Evolutionary conservation across 2,329 filamentous ascomycete genomes (phyloP), one percentile per base, ranked within the genome.

Genomic region (Colletotrichum cordylinicola): DNA sequence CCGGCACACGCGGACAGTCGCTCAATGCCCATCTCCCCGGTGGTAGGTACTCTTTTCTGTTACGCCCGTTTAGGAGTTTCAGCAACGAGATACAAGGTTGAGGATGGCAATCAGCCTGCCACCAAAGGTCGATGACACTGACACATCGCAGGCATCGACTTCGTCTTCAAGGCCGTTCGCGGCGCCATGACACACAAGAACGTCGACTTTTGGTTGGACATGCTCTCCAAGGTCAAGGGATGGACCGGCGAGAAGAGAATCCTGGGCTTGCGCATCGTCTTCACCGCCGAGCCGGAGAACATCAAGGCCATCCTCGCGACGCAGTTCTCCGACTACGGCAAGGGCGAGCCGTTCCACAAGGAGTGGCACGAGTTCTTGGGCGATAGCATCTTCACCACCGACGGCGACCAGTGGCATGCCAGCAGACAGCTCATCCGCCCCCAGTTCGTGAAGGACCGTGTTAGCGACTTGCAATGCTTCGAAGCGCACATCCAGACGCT

Each of bases 241-340:
- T 92, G 88, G 79, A 96, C 94, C 0, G 85, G 89, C 52, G 94
- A 96, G 84, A 83, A 86, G 13, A 87, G 87, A 2, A 79, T 92
- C 8, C 80, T 91, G 2, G 88, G 90, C 64, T 82, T 86, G 64
- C 91, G 94, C n/a, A 83, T 93, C 27, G 83, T 98, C 75, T 89
- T 97, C 81, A 98, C 96, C 0, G 91, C 91, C 7, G 95, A 98
- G 79, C 94, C 94, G 1, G 95, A 98, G 81, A 98, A 98, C 82
- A 94, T 98, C 86, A 98, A 98, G 84, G 95, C 96, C 8, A 90
- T 98, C 27, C 88, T 98, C n/a, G 94, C 96, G 0, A 94, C 93
- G 2, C 95, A 98, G 81, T 98, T 98, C 81, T 72, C 79, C 55
- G 94, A 98, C 81, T 98, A 93, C 82, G 96, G 96, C 80, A 96